Percentiles rank a stretch among this genome's conserved stretches.
Evolutionary conservation across 768 basidiomycete species (phyloP).

Genomic region (Lactarius deliciosus): DNA sequence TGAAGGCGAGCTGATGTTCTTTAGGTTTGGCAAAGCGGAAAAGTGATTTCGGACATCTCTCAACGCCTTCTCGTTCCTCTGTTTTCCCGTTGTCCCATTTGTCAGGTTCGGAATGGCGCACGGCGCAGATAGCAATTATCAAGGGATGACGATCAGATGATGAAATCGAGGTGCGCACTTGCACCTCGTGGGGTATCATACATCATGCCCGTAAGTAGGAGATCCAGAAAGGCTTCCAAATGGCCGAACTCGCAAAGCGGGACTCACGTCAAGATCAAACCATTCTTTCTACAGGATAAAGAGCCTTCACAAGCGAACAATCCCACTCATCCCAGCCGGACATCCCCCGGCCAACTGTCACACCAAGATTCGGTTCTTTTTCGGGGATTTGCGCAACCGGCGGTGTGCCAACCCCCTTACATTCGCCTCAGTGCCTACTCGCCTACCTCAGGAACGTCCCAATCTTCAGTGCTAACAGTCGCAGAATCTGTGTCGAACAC

Average conservation of each 20-base stretch:
- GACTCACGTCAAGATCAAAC: conserved; percentile 34
- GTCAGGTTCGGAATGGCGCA: conserved; percentile 48
- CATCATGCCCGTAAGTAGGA: conserved; percentile 38
- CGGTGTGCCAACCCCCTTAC: conserved; percentile 37
- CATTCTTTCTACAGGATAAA: conserved; percentile 50
- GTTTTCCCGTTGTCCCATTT: conserved; percentile 6
- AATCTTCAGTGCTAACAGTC: conserved; percentile 17
- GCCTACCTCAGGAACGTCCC: conserved; percentile 27
- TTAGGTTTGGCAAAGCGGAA: too few relatives aligned
- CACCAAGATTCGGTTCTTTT: conserved; percentile 53
- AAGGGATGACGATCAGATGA: conserved; percentile 53
- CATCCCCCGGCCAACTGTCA: conserved; percentile 30
- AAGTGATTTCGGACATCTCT: conserved; percentile 6
- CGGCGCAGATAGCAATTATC: conserved; percentile 69
- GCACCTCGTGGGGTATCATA: not conserved
- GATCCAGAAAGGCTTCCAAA: conserved; percentile 48
- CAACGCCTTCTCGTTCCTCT: not conserved
- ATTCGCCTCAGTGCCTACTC: conserved; percentile 38
- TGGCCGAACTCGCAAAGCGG: conserved; percentile 57
- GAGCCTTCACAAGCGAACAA: conserved; percentile 53
- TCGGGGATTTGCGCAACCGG: conserved; percentile 48
- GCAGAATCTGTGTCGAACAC: conserved; percentile 30
- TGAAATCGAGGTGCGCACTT: conserved; percentile 35
- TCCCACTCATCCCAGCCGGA: conserved; percentile 30
- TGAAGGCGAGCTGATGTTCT: too few relatives aligned